A percentile compares a stretch with the other conserved stretches of the same genome.
Conservation (phyloP, 163 green algal genomes). For the Chloroidium sp. region DNA sequence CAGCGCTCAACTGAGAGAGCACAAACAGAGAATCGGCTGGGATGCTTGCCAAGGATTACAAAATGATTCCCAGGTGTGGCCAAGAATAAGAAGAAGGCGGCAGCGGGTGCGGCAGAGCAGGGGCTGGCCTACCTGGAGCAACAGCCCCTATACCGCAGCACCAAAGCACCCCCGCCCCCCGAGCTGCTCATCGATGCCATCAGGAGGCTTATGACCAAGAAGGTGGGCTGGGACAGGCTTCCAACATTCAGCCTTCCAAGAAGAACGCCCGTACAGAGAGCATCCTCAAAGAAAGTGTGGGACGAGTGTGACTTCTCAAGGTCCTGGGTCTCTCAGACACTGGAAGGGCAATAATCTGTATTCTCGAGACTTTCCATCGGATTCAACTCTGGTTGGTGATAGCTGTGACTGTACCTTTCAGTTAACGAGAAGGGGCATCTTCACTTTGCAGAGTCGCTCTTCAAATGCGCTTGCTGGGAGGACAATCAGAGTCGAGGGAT, state of each 20-base stretch:
- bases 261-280: neutral
- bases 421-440: no score
- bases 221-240: neutral
- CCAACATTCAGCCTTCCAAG: no score
- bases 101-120: neutral
- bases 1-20: no score
- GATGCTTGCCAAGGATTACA: no score
- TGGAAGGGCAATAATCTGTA: no score
- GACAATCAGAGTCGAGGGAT: no score
- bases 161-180: neutral
- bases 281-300: neutral
- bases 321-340: neutral
- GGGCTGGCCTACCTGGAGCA: neutral
- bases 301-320: neutral
- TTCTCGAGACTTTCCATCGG: no score
- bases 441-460: no score
- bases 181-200: neutral
- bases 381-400: no score
- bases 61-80: neutral
- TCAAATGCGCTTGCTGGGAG: no score
- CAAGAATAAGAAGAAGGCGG: constrained; percentile 1
- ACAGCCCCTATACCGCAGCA: neutral
- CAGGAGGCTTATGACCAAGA: neutral
- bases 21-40: no score
- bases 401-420: no score